Evolutionary conservation across 345 rosid genomes (phyloP).

Genomic region (Bruguiera gymnorhiza): DNA sequence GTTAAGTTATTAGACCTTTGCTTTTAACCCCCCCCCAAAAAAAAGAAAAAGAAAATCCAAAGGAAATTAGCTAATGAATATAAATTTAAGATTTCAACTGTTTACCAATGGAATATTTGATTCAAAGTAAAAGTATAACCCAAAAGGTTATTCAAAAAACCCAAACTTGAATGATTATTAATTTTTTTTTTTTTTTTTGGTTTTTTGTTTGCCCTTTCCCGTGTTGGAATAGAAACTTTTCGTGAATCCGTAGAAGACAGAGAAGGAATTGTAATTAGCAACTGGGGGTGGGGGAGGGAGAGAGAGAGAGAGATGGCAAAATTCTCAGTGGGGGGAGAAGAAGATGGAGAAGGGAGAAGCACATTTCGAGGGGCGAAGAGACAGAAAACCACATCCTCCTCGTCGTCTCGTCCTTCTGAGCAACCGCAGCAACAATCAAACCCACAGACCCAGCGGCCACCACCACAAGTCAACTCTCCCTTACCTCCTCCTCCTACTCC

Average conservation of each 20-base stretch:
- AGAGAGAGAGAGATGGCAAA: slow-evolving; percentile 19
- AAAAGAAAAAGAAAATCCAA: too few species aligned
- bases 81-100: too few species aligned
- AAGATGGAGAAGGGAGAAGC: slow-evolving; percentile 35
- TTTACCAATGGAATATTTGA: too few species aligned
- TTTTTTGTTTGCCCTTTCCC: too few species aligned
- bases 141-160: too few species aligned
- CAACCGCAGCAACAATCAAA: background rate
- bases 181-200: too few species aligned
- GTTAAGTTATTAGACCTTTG: too few species aligned
- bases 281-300: background rate
- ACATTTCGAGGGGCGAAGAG: slow-evolving; percentile 18
- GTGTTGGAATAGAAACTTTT: too few species aligned
- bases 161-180: too few species aligned
- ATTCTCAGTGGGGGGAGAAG: slow-evolving; percentile 28
- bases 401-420: background rate
- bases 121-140: too few species aligned
- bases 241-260: background rate
- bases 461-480: background rate
- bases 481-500: too few species aligned
- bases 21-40: background rate
- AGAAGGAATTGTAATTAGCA: background rate
- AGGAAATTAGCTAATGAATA: too few species aligned
- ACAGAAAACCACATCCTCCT: background rate
- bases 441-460: background rate